phyloP scores from a whole-genome alignment of 768 basidiomycete genomes.

The Roridomyces roridus region DNA sequence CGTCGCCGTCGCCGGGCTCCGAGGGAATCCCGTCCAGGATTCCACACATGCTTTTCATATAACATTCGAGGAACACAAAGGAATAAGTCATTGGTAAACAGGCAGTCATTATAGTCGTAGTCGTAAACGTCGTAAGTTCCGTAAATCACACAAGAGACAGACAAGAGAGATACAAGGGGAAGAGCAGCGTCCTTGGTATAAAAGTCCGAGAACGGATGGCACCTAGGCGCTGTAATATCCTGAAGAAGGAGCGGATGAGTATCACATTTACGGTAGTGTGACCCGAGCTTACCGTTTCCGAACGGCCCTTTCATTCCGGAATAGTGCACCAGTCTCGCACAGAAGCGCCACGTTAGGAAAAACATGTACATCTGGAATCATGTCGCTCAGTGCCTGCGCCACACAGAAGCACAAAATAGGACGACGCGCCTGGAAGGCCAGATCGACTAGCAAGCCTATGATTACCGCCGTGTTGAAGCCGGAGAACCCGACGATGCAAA shows the following conservation, averaged over 20 bases:
- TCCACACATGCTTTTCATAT: slow-evolving; percentile 25
- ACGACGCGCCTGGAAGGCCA: slow-evolving; percentile 67
- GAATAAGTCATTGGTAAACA: slow-evolving; percentile 34
- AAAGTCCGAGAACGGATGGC: slow-evolving; percentile 22
- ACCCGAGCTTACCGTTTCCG: slow-evolving; percentile 58
- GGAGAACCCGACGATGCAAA: slow-evolving; percentile 66
- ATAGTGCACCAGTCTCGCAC: slow-evolving; percentile 73
- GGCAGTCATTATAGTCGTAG: slow-evolving; percentile 34
- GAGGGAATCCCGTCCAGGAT: slow-evolving; percentile 19
- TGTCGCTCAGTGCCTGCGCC: slow-evolving; percentile 23
- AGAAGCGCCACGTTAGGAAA: slow-evolving; percentile 78
- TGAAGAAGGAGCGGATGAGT: slow-evolving; percentile 35
- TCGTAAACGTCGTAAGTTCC: slow-evolving; percentile 22
- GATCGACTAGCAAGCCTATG: slow-evolving; percentile 63
- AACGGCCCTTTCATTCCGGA: slow-evolving; percentile 66
- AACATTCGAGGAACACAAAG: slow-evolving; percentile 26
- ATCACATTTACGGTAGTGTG: slow-evolving; percentile 19
- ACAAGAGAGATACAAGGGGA: slow-evolving; percentile 34
- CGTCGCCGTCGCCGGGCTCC: slow-evolving; percentile 10
- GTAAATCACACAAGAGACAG: slow-evolving; percentile 34
- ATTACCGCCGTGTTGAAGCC: slow-evolving; percentile 72
- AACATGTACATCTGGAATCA: slow-evolving; percentile 70
- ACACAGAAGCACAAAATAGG: slow-evolving; percentile 15
- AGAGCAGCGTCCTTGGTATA: slow-evolving; percentile 29
- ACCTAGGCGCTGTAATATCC: slow-evolving; percentile 62